These are phyloP conservation scores for Heimioporus sp. DNA, from an alignment of 768 basidiomycete species.

Conservation along the genomic window DNA sequence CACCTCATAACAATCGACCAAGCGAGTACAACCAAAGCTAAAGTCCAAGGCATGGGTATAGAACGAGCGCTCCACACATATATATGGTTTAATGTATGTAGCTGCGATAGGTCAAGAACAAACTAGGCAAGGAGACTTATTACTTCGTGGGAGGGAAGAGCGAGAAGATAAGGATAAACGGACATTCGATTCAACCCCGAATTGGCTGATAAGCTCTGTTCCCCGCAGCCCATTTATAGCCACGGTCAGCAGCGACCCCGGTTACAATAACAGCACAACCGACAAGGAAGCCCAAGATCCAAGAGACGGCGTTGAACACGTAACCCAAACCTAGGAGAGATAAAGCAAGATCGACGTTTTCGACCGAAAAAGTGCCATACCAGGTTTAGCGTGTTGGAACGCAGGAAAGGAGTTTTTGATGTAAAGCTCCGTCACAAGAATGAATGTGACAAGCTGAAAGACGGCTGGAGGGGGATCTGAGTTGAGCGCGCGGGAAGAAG, in stretches of 20 bases:
- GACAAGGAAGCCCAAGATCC: constrained; percentile 55
- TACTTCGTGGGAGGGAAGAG: too few species aligned
- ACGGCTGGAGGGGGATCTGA: constrained; percentile 37
- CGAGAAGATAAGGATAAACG: too few species aligned
- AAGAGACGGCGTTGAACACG: constrained; percentile 56
- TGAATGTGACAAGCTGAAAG: constrained; percentile 61
- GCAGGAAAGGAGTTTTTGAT: constrained; percentile 41
- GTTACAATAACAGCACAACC: constrained; percentile 55
- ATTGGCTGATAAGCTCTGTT: constrained; percentile 58
- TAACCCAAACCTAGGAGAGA: constrained; percentile 54
- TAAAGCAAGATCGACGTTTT: constrained; percentile 1
- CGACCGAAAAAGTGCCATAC: constrained; percentile 36
- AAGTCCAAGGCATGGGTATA: too few species aligned
- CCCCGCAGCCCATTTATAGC: constrained; percentile 71
- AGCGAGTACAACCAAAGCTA: too few species aligned
- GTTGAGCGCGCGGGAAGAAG: neutral
- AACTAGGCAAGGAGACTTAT: neutral
- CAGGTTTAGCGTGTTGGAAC: constrained; percentile 59
- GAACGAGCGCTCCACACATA: neutral
- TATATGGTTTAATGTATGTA: too few species aligned
- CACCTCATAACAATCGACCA: too few species aligned
- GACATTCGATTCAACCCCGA: constrained; percentile 11
- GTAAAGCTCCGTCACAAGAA: constrained; percentile 62
- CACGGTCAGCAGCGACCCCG: constrained; percentile 50
- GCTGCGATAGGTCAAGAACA: neutral